Base-by-base conservation (phyloP, 805 yeast genomes). In the Candida boidinii region DNA sequence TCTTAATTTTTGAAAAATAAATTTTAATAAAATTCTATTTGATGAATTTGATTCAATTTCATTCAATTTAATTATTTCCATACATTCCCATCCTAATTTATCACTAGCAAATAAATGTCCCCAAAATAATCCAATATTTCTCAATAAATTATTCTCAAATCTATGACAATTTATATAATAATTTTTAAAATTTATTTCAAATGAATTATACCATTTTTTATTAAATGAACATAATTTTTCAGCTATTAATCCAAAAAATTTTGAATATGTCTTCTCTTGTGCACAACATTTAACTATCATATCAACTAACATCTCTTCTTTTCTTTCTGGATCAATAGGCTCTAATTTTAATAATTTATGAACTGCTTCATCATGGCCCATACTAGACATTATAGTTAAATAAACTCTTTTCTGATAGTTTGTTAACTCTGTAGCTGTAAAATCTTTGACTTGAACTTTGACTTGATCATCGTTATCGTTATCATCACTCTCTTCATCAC, bases 331-430 rank as follows among this genome's bases (percentile, higher is more conserved):
- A 11, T 66, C 59, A 7, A 64, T 46, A 2, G 65, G 58, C 5
- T 49, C 39, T 10, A 83, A 46, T 46, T 70, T 72, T 26, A 83
- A 44, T 5, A 92, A 57, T 53, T 88, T 88, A 53, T 88, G 97
- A 1, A 85, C 87, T 1, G 95, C 90, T 61, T 92, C 98, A 43
- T 85, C 95, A 5, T 88, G 76, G 0, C 94, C 79, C 79, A 90
- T 73, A 38, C 95, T 77, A 16, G 96, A 85, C 79, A 84, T 86
- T 8, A 92, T 62, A 0, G 90, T 79, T 19, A 88, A 59, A 46
- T 90, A 90, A 2, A 90, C 80, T 2, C 70, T 70, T 45, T 85
- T 85, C 44, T 85, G 85, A 43, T 76, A 75, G 31, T 76, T 74
- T 2, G 76, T 62, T 20, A 77, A 55, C 17, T 73, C 73, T 1